Evolutionary conservation across 1,284 basidiomycete genomes (phyloP).

Genomic region (Meripilus lineatus): DNA sequence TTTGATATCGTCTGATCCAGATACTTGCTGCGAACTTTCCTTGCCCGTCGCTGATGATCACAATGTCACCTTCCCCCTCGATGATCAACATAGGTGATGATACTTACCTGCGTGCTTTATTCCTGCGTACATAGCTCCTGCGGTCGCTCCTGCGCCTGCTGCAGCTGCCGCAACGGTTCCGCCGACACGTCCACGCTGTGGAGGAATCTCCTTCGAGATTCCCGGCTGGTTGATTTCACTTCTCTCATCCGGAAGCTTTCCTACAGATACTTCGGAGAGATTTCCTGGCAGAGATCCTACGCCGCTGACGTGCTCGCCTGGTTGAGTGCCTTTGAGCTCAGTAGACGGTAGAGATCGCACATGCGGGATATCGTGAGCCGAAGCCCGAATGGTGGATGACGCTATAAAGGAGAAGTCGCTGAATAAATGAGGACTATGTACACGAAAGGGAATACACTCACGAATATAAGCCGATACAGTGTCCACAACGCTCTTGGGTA

Average conservation of each 20-base stretch:
- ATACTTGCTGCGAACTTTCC: too few relatives aligned
- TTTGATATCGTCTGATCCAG: too few relatives aligned
- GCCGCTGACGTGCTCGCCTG: slow-evolving; percentile 28
- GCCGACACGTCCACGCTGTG: slow-evolving; percentile 12
- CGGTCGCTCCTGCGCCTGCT: slow-evolving; percentile 4
- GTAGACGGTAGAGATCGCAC: slow-evolving; percentile 21
- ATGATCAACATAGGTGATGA: background rate
- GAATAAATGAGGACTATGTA: background rate
- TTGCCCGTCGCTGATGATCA: too few relatives aligned
- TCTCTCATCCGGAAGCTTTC: slow-evolving; percentile 36
- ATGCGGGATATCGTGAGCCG: slow-evolving; percentile 23
- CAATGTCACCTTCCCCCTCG: too few relatives aligned
- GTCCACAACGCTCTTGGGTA: slow-evolving; percentile 21
- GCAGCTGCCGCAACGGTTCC: slow-evolving; percentile 11
- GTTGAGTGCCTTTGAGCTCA: slow-evolving; percentile 23
- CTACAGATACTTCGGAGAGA: slow-evolving; percentile 31
- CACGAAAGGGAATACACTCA: slow-evolving; percentile 17
- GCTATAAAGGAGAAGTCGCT: slow-evolving; percentile 9
- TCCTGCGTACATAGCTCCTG: slow-evolving; percentile 5
- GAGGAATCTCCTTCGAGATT: background rate
- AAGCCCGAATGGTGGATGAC: slow-evolving; percentile 18
- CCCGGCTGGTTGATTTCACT: background rate
- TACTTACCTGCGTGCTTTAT: slow-evolving; percentile 8
- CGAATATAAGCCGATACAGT: slow-evolving; percentile 24
- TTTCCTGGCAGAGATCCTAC: slow-evolving; percentile 36